Base-by-base conservation (phyloP, 23 red algal species). In the Gracilaria gracilis region DNA sequence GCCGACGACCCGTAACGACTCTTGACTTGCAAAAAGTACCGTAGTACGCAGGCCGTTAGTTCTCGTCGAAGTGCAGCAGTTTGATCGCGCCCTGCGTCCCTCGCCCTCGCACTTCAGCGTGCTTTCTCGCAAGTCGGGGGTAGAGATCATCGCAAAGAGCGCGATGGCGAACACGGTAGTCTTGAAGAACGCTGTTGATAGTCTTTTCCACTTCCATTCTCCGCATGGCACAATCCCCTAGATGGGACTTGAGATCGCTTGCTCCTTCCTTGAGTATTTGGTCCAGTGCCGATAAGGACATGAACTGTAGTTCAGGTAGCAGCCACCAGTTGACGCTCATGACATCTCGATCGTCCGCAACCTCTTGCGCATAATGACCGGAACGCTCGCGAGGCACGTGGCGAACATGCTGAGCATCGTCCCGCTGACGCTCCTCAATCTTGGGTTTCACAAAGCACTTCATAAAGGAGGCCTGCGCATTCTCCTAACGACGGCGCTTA, bases 321-420 rank as follows among this genome's bases (percentile, higher is more conserved):
- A 89, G 50, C 86, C 86, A 89, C 86, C 86, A 89, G 4, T 46
- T n/a, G 20, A 80, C 48, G 31, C 37, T 80, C 86, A 89, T 89
- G 7, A 79, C 86, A 65, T 89, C 72, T 57, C 25, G 55, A 36
- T 89, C n/a, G n/a, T n/a, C n/a, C n/a, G n/a, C n/a, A n/a, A n/a
- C n/a, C n/a, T n/a, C n/a, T n/a, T n/a, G n/a, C 86, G 86, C 86
- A 25, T 34, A 73, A 31, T 51, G 62, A 9, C 61, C 67, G 7
- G 34, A 25, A 29, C 57, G 55, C 31, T 48, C 59, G 12, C 59
- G 58, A 6, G 24, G 58, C 27, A 39, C 50, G 19, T 38, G 38
- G 17, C 21, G 77, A 1, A 59, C 50, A 38, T 62, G 50, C 32
- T 81, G 27, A 4, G 7, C 4, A 6, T 58, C 77, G 6, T 57